phyloP scores from a whole-genome alignment of 352 stramenopile species.

The Phytophthora macrochlamydospora region DNA sequence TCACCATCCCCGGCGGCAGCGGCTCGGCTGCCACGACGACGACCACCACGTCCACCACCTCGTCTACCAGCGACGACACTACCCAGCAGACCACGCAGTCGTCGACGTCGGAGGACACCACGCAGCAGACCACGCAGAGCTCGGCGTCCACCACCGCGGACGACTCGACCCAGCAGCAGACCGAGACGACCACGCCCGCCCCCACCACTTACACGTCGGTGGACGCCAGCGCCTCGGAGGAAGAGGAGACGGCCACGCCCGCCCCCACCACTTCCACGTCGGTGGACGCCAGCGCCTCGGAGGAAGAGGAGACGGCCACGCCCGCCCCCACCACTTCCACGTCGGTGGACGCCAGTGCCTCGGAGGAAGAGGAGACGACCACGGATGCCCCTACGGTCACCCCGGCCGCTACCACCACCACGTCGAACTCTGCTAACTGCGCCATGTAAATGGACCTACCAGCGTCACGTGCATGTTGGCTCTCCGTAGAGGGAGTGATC shows the following conservation, averaged over 20 bases:
- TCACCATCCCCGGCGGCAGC: constrained; percentile 36
- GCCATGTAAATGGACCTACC: constrained; percentile 18
- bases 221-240: background rate
- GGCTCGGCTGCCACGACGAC: constrained; percentile 21
- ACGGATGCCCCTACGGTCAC: constrained; percentile 31
- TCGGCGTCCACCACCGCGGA: constrained; percentile 19
- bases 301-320: constrained; percentile 15
- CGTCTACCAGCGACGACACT: constrained; percentile 20
- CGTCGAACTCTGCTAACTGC: constrained; percentile 28
- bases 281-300: constrained; percentile 5
- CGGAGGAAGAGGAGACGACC: constrained; percentile 12
- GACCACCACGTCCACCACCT: constrained; percentile 12
- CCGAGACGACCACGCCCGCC: constrained; percentile 2
- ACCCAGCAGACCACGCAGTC: constrained; percentile 17
- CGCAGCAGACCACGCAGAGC: constrained; percentile 12
- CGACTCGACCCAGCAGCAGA: constrained; percentile 14
- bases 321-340: constrained; percentile 17
- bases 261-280: constrained; percentile 17
- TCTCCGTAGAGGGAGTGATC: constrained; percentile 4
- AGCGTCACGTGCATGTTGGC: constrained; percentile 18
- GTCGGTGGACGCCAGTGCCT: constrained; percentile 6
- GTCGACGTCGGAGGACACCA: constrained; percentile 4
- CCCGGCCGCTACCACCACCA: constrained; percentile 20
- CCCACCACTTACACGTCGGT: constrained; percentile 17
- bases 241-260: constrained; percentile 10